Evolutionary conservation across 495 filamentous ascomycete species (phyloP).

Genomic region (Neurospora hispaniola): DNA sequence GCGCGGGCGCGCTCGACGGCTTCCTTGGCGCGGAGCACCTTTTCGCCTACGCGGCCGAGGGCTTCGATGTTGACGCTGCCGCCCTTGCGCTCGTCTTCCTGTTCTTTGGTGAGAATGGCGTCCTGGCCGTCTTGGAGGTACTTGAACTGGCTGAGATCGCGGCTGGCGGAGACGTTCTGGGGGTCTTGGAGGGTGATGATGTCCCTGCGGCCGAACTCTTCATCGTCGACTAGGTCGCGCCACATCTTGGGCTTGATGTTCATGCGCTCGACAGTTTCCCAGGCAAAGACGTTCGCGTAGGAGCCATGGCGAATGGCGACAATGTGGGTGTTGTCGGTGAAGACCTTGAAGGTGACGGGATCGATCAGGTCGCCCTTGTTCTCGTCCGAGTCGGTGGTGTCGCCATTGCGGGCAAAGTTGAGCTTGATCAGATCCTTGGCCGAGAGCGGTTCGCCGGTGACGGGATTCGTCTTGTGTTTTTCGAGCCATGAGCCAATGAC

Average conservation of each 20-base stretch:
- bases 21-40: constrained; percentile 85
- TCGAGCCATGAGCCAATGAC: constrained; percentile 87
- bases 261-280: constrained; percentile 86
- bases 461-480: constrained; percentile 83
- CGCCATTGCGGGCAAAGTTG: constrained; percentile 83
- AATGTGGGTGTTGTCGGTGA: constrained; percentile 97
- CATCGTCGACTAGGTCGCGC: constrained; percentile 80
- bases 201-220: constrained; percentile 79
- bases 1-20: constrained; percentile 74
- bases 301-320: constrained; percentile 68
- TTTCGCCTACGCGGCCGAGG: constrained; percentile 66
- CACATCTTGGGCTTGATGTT: constrained; percentile 98
- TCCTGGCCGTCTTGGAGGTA: constrained; percentile 75
- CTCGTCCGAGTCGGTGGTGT: constrained; percentile 35
- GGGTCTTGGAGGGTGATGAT: constrained; percentile 97
- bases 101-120: constrained; percentile 45
- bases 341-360: constrained; percentile 91
- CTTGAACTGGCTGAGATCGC: constrained; percentile 84
- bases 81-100: constrained; percentile 42
- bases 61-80: constrained; percentile 65
- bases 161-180: constrained; percentile 63
- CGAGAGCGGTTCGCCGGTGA: constrained; percentile 69
- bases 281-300: constrained; percentile 89
- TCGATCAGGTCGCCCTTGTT: constrained; percentile 77
- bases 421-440: constrained; percentile 81